Conservation (phyloP, 495 filamentous ascomycete species). For the Penicillium taxi region DNA sequence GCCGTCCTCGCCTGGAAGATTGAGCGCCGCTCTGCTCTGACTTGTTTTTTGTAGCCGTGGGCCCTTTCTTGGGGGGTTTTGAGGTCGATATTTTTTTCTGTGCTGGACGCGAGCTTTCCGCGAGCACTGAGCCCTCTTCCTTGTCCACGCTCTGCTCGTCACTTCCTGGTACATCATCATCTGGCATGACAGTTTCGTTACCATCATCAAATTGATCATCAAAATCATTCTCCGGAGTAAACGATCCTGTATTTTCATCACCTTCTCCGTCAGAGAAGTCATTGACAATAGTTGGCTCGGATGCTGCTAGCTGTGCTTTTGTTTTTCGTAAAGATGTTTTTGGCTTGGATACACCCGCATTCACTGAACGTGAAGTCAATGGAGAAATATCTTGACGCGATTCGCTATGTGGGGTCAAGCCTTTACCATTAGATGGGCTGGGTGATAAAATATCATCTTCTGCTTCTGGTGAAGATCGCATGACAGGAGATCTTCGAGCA, state of each 20-base stretch:
- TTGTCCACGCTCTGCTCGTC: slow-evolving; percentile 50
- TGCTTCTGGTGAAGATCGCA: slow-evolving; percentile 35
- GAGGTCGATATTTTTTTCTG: slow-evolving; percentile 8
- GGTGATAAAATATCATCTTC: slow-evolving; percentile 27
- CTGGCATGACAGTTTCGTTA: slow-evolving; percentile 18
- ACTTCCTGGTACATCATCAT: slow-evolving; percentile 26
- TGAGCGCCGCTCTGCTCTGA: slow-evolving; percentile 12
- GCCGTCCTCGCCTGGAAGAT: slow-evolving; percentile 27
- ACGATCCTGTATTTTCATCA: slow-evolving; percentile 28
- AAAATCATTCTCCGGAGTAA: slow-evolving; percentile 24
- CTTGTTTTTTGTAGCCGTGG: slow-evolving; percentile 9
- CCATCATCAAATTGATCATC: slow-evolving; percentile 21
- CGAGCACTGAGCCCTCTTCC: slow-evolving; percentile 35
- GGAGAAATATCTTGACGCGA: slow-evolving; percentile 27
- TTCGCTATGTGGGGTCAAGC: slow-evolving; percentile 13
- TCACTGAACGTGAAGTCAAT: slow-evolving; percentile 30
- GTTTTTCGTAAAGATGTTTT: slow-evolving; percentile 21
- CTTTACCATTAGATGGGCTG: slow-evolving; percentile 33
- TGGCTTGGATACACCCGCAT: slow-evolving; percentile 30
- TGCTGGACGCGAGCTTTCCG: slow-evolving; percentile 2
- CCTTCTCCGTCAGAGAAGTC: slow-evolving; percentile 35
- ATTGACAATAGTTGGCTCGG: slow-evolving; percentile 10
- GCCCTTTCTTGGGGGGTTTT: slow-evolving; percentile 9
- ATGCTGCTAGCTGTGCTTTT: slow-evolving; percentile 4
- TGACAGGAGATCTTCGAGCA: slow-evolving; percentile 34